Evolutionary conservation across 1,284 basidiomycete species (phyloP), one percentile per base, ranked within the genome.

Genomic region (Puccinia novopanici): DNA sequence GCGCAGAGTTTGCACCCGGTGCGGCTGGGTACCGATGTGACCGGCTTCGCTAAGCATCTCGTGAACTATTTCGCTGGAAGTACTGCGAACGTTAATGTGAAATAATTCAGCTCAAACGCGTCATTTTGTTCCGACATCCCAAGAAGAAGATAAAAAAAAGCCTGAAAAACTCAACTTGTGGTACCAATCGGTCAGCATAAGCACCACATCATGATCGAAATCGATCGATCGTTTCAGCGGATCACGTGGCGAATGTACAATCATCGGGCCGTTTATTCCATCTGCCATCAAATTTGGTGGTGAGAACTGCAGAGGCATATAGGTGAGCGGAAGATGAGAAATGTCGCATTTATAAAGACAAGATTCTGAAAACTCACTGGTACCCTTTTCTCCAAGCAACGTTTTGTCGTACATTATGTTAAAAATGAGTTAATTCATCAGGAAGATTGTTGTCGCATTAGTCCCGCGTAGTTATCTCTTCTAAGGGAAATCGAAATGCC

Each of bases 151-250:
- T 2, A 34, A 34, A 34, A 34, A 34, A 2, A 34, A 34, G 4
- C 34, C 34, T 34, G 34, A 34, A 34, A 34, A 34, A 48, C 45
- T 34, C 54, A 59, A 80, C 77, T 71, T 80, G 83, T 88, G 87
- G 79, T 87, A 87, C 86, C 87, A 88, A 78, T 89, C 88, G 1
- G 85, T 84, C 5, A 88, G 84, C 8, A 87, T 86, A 59, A 83
- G 87, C 86, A 81, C 74, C 40, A 82, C 81, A 50, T 83, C 83
- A 63, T 83, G 80, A 73, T 86, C 85, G 76, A 83, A 87, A 79
- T 84, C 82, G 45, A 80, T 78, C 15, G 84, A 84, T 52, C 84
- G 83, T 57, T 83, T 81, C 34, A 83, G 81, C 2, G 85, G 85
- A 68, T 86, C 86, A 13, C 82, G 63, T 24, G 83, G 82, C 1